Evolutionary conservation across 176 grass and related monocot genomes (phyloP), one percentile per base, ranked within the genome.

Genomic region (Chloris gayana): DNA sequence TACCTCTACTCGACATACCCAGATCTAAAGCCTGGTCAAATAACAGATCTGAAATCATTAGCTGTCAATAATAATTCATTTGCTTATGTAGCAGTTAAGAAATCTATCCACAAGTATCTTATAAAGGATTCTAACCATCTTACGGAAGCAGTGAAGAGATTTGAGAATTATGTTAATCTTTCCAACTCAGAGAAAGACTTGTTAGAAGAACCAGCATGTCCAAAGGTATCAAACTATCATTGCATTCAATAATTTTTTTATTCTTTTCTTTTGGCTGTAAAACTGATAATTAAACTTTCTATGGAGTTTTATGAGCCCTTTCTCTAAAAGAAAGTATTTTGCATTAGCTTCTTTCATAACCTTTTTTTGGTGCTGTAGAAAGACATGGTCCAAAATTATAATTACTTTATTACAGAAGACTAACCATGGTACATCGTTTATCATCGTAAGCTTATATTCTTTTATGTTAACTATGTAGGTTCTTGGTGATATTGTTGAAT

Each of bases 401-500:
- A 10, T 51, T 74, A 79, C 24, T 84, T 60, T 30, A 49, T 60
- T 30, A 49, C 54, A 19, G 72, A 31, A 84, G 50, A 72, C 69
- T 29, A 37, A 9, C 27, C 67, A 25, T 35, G 18, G n/a, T 61
- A 29, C 70, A 54, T 88, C 75, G 14, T 88, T 83, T 79, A 44
- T 80, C 33, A 38, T 62, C 76, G 81, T 50, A 84, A 80, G 5
- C 45, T 85, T 76, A 53, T 41, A 61, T 77, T 42, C 19, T 63
- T 84, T 66, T 72, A 72, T 34, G 79, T 39, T 76, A 83, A 82
- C 54, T 7, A 39, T 85, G 37, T 86, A 98, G 95, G 95, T 92
- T 83, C 87, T 98, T 78, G 95, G 95, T 86, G 95, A 98, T 78
- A 83, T 98, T 87, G 87, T 98, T 51, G 95, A 98, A 94, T 94